Evolutionary conservation across 768 basidiomycete genomes (phyloP), one percentile per base, ranked within the genome.

Genomic region (Leccinum subtestaceum): DNA sequence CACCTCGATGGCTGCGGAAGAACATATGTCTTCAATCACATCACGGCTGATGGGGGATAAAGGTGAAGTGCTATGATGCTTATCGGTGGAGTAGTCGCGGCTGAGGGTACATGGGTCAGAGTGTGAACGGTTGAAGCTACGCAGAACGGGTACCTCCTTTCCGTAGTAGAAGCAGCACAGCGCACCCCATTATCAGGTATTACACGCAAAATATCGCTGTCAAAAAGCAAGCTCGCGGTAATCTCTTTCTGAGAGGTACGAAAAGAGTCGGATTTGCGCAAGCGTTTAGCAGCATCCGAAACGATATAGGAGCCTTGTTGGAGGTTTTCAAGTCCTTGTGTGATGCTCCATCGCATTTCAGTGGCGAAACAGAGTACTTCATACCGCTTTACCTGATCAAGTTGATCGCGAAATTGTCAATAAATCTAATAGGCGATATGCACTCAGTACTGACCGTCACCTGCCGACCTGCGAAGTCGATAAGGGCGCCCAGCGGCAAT

Each of bases 281-380:
- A 67, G 36, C 2, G 25, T 19, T 50, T 53, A 12, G 32, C 29
- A 10, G 56, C 1, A 40, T 49, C 51, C 6, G 69, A 68, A n/a
- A 63, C 40, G 11, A 71, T 21, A 32, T 59, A 49, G 31, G 67
- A 62, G 31, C 67, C 55, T 58, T 70, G 69, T 34, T 69, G 62
- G 19, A 61, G 7, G 15, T 10, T 1, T 32, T 60, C 52, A 5
- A 5, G 52, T n/a, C 48, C 57, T 43, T 54, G 38, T 4, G 40
- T 31, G 11, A 71, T 49, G 4, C 21, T 56, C 71, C 70, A 71
- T 55, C 67, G 61, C 69, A 71, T 68, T 46, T 56, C 50, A 4
- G 29, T 55, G 1, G 71, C 71, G 19, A 70, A 72, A 49, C 69
- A 73, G 46, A 71, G 69, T 36, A 71, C 64, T 49, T 72, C 71